These are phyloP conservation scores for Przewalskia tangutica DNA, from an alignment of 257 asterid genomes.

Conservation along the genomic window DNA sequence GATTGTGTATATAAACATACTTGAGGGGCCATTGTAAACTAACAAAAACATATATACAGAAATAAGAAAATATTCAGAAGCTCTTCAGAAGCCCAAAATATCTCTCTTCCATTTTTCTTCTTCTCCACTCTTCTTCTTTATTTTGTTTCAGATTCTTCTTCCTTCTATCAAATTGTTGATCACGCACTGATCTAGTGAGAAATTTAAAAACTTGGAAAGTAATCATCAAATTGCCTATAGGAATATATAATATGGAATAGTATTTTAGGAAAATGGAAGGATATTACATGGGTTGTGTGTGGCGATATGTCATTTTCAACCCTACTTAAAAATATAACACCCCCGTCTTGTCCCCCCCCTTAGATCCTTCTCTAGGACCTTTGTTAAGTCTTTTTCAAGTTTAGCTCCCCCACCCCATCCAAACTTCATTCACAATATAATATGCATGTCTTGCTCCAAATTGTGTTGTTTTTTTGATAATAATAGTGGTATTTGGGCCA, in stretches of 20 bases:
- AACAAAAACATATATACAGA: too few relatives aligned
- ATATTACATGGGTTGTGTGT: constrained; percentile 17
- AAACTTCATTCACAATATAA: too few relatives aligned
- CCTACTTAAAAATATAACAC: constrained; percentile 27
- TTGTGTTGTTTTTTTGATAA: neutral
- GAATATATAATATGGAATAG: constrained; percentile 5
- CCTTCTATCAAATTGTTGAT: too few relatives aligned
- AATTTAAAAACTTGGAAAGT: neutral
- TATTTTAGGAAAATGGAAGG: constrained; percentile 15
- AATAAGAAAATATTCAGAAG: too few relatives aligned
- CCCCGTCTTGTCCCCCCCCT: constrained; percentile 16
- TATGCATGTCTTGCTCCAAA: neutral
- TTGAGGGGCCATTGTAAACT: too few relatives aligned
- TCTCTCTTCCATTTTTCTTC: too few relatives aligned
- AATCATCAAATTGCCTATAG: neutral
- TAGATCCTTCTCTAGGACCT: constrained; percentile 37
- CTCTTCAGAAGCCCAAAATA: too few relatives aligned
- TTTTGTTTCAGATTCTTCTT: too few relatives aligned
- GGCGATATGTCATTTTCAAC: constrained; percentile 28
- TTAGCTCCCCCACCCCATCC: constrained; percentile 11
- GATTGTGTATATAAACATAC: too few relatives aligned
- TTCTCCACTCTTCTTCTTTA: too few relatives aligned
- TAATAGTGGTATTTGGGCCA: neutral
- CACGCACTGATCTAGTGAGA: too few relatives aligned
- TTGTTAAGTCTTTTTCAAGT: constrained; percentile 53